A percentile compares a stretch with the other conserved stretches of the same genome.
Evolutionary conservation across 1,284 basidiomycete genomes (phyloP).

Genomic region (Malassezia cuniculi): DNA sequence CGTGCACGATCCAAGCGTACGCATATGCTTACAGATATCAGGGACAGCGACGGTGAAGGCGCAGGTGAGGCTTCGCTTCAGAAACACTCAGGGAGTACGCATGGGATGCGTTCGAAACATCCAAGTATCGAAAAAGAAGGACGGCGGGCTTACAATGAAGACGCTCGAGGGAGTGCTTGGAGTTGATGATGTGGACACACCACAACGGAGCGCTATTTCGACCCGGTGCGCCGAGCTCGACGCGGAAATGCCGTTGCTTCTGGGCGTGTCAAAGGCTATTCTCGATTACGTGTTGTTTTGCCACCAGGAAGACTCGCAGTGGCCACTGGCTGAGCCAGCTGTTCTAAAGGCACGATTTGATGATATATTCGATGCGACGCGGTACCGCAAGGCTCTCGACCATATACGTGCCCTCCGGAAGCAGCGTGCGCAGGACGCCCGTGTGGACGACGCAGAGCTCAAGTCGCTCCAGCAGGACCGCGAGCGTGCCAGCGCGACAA

Average conservation of each 20-base stretch:
- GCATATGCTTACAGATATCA: slow-evolving; percentile 57
- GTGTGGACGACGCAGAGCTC: slow-evolving; percentile 80
- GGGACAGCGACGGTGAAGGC: slow-evolving; percentile 97
- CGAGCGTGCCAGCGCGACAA: slow-evolving; percentile 59
- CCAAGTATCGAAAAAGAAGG: slow-evolving; percentile 71
- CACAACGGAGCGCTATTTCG: slow-evolving; percentile 29
- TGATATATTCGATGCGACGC: slow-evolving; percentile 95
- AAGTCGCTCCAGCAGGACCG: slow-evolving; percentile 71
- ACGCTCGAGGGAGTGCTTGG: slow-evolving; percentile 85
- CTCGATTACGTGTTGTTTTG: slow-evolving; percentile 99
- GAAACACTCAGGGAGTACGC: slow-evolving; percentile 58
- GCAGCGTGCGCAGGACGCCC: slow-evolving; percentile 76
- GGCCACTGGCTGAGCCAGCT: slow-evolving; percentile 85
- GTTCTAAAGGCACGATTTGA: slow-evolving; percentile 96
- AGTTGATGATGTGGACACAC: slow-evolving; percentile 55
- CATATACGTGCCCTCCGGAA: slow-evolving; percentile 67
- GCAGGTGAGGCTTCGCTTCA: slow-evolving; percentile 86
- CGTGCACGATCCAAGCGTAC: slow-evolving; percentile 78
- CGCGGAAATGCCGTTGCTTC: slow-evolving; percentile 62
- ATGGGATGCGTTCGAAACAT: slow-evolving; percentile 91
- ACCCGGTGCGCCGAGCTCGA: slow-evolving; percentile 61
- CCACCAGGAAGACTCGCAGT: slow-evolving; percentile 97
- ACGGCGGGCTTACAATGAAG: slow-evolving; percentile 74
- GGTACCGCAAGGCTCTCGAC: slow-evolving; percentile 76
- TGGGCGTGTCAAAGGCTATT: slow-evolving; percentile 94